A percentile compares a stretch with the other conserved stretches of the same genome.
Conservation (phyloP, 2,329 filamentous ascomycete species). For the Trichoderma sp. region DNA sequence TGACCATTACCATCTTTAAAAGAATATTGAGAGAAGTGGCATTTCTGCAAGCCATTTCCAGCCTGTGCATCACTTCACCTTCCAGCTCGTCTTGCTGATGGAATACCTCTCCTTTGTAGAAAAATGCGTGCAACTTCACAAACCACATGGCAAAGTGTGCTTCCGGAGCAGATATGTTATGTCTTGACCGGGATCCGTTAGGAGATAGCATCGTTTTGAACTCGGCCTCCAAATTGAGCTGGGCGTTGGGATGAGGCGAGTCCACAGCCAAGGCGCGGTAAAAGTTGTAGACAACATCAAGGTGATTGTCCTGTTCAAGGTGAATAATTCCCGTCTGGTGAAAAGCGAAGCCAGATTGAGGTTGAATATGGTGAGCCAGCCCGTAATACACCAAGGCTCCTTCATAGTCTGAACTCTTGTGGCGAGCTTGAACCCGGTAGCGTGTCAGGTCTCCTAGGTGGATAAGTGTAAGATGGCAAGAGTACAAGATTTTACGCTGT, state of each 20-base stretch:
- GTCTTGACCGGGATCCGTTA: conserved; percentile 34
- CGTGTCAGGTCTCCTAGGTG: conserved; percentile 86
- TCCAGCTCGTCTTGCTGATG: conserved; percentile 70
- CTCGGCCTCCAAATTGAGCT: conserved; percentile 73
- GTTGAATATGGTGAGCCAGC: conserved; percentile 74
- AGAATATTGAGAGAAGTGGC: conserved; percentile 62
- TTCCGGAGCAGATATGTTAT: conserved; percentile 49
- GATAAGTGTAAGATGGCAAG: conserved; percentile 80
- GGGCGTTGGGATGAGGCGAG: conserved; percentile 71
- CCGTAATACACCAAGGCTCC: conserved; percentile 80
- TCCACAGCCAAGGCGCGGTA: conserved; percentile 77
- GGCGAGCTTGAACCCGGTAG: conserved; percentile 73
- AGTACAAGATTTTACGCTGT: conserved; percentile 60
- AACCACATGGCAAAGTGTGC: conserved; percentile 77
- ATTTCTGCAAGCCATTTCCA: conserved; percentile 70
- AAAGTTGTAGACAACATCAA: conserved; percentile 84
- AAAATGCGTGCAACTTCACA: conserved; percentile 78
- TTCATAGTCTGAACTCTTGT: conserved; percentile 73
- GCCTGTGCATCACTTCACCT: conserved; percentile 75
- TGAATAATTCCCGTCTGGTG: conserved; percentile 90
- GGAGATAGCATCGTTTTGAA: conserved; percentile 57
- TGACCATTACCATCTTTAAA: conserved; percentile 78
- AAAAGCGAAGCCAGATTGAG: conserved; percentile 75
- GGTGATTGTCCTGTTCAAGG: conserved; percentile 71
- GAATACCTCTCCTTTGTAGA: conserved; percentile 74